Base-by-base conservation (phyloP, 1,284 basidiomycete genomes). In the Peniophora sp. region DNA sequence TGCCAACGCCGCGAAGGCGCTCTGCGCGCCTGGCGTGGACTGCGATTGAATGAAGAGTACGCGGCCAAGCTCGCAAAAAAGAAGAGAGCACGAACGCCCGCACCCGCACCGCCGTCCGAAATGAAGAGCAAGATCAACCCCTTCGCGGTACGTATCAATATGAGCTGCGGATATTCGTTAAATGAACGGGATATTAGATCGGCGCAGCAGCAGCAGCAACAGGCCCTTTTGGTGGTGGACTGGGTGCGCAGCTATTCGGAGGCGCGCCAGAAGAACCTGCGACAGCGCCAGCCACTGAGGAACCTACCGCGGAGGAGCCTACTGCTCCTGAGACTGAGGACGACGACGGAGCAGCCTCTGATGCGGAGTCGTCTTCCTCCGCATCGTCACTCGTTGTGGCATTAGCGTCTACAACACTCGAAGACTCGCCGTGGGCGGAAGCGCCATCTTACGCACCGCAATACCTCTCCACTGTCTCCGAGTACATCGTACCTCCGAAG, bases 1-100 rank as follows among this genome's bases (percentile, higher is more conserved):
- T 92, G 89, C 66, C 89, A 92, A 62, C 72, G 75, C 52, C 82
- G 84, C 64, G 69, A 74, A 25, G 87, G 86, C 59, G 83, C 89
- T 60, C 69, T 91, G 48, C 83, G 89, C 25, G 88, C 85, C 39
- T 91, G 83, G 81, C 75, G 89, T 57, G 83, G 80, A 9, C 61
- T 91, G 50, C 73, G 83, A 39, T 79, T 74, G 59, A 91, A 92
- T 60, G 73, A 77, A 52, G 69, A 72, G 50, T 92, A 89, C 61
- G 89, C 89, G 3, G 71, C 71, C 19, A 86, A 89, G 61, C 71
- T 91, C 3, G 73, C 79, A 55, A 73, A 67, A 52, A 73, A 71
- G 58, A 61, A 61, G 14, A 60, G 8, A 41, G 38, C 16, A 5
- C 19, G n/a, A 17, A 41, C 16, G 16, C 38, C 19, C 5, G 38